These are phyloP conservation scores for Pyricularia sp. DNA, from an alignment of 2,329 filamentous ascomycete species.

Conservation along the genomic window DNA sequence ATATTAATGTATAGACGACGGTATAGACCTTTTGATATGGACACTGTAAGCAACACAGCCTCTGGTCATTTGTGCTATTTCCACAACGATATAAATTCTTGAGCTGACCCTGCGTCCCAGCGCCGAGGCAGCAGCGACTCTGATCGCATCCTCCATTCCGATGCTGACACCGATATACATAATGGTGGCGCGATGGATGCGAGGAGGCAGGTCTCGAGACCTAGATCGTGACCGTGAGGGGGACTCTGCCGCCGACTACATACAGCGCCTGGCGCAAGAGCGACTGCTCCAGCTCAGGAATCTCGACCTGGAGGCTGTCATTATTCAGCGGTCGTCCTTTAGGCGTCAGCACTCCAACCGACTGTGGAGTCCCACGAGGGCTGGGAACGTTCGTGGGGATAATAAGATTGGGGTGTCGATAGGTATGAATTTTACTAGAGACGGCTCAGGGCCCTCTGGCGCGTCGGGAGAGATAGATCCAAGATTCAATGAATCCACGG, in stretches of 20 bases:
- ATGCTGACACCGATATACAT: background rate
- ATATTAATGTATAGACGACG: background rate
- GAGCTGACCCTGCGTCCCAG: background rate
- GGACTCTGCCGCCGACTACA: background rate
- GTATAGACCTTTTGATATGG: background rate
- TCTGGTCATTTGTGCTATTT: background rate
- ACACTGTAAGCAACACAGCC: background rate
- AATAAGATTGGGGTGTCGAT: background rate
- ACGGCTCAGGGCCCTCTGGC: background rate
- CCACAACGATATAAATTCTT: background rate
- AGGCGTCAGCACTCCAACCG: background rate
- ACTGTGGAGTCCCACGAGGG: background rate
- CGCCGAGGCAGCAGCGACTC: background rate
- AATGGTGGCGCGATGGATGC: background rate
- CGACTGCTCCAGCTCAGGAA: background rate
- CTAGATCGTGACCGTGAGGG: constrained; percentile 6
- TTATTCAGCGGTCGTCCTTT: background rate
- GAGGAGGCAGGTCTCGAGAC: background rate
- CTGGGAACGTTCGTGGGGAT: background rate
- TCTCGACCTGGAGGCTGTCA: background rate
- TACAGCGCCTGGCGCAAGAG: background rate
- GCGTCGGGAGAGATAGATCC: no score
- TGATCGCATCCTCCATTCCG: background rate
- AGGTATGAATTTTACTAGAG: background rate
- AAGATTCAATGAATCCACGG: background rate